Percentiles rank a stretch among this genome's conserved stretches.
Evolutionary conservation across 768 basidiomycete species (phyloP).

Genomic region (Russula lepida): DNA sequence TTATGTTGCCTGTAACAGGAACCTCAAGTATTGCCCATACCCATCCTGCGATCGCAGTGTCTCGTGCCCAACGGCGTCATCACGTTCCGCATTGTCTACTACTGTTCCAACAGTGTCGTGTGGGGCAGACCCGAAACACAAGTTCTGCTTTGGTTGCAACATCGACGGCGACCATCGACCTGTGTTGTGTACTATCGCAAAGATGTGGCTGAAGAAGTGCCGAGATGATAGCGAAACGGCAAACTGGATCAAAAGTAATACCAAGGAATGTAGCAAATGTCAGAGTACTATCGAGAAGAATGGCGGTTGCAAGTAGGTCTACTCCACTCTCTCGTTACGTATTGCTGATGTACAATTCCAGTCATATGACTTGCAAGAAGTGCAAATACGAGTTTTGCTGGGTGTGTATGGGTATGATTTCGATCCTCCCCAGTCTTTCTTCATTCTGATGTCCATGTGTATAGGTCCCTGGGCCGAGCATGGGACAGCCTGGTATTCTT

Average conservation of each 20-base stretch:
- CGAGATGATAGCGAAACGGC: slow-evolving; percentile 96
- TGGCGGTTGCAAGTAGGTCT: slow-evolving; percentile 95
- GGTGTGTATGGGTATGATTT: slow-evolving; percentile 86
- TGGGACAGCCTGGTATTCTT: slow-evolving; percentile 96
- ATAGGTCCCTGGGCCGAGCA: slow-evolving; percentile 94
- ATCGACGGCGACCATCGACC: slow-evolving; percentile 88
- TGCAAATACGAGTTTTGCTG: slow-evolving; percentile 99
- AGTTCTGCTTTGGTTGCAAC: slow-evolving; percentile 92
- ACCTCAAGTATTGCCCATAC: slow-evolving; percentile 91
- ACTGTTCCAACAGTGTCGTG: slow-evolving; percentile 88
- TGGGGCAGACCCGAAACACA: slow-evolving; percentile 56
- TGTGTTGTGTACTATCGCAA: slow-evolving; percentile 79
- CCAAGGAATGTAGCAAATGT: slow-evolving; percentile 95
- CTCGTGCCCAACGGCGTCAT: slow-evolving; percentile 74
- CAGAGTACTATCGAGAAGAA: slow-evolving; percentile 99
- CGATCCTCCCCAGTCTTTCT: slow-evolving; percentile 26
- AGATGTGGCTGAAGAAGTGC: slow-evolving; percentile 96
- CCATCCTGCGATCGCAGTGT: slow-evolving; percentile 94
- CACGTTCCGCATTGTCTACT: slow-evolving; percentile 61
- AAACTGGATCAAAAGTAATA: slow-evolving; percentile 99
- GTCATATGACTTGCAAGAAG: slow-evolving; percentile 99
- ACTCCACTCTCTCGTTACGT: slow-evolving; percentile 1
- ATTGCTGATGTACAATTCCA: slow-evolving; percentile 28
- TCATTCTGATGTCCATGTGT: slow-evolving; percentile 25
- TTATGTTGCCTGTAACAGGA: slow-evolving; percentile 77